Percentiles rank a stretch among this genome's conserved stretches.
Evolutionary conservation across 163 green algal genomes (phyloP).

Genomic region (Prototheca stagnorum): DNA sequence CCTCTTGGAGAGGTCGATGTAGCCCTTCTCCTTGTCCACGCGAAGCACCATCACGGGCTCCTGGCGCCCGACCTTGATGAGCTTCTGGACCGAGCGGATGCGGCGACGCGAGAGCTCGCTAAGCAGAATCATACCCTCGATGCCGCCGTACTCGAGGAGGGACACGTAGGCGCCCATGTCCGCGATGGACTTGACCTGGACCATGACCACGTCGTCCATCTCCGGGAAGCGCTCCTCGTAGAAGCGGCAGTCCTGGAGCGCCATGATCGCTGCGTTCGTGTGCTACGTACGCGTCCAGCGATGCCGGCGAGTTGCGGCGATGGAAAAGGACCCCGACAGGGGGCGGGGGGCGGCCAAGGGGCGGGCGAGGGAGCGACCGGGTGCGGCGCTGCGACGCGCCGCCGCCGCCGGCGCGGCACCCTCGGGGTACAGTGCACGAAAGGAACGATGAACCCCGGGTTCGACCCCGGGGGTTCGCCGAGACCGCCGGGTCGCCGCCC

Average conservation of each 20-base stretch:
- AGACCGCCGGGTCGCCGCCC: no score
- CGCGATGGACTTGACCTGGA: conserved; percentile 94
- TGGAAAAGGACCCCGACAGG: no score
- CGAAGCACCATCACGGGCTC: conserved; percentile 98
- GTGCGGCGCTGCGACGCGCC: no score
- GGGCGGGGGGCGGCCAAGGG: no score
- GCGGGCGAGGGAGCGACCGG: no score
- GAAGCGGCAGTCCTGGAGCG: conserved; percentile 19
- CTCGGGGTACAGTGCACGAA: no score
- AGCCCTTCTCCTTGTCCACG: conserved; percentile 99
- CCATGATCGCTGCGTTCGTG: conserved; percentile 1
- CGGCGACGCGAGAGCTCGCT: conserved; percentile 90
- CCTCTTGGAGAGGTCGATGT: conserved; percentile 97
- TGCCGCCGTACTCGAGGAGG: conserved; percentile 95
- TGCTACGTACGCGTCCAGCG: neutral
- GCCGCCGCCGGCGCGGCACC: no score
- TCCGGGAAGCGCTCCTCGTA: conserved; percentile 52
- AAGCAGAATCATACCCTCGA: conserved; percentile 98
- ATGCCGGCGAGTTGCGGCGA: no score
- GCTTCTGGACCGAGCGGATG: conserved; percentile 96
- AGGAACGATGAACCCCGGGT: no score
- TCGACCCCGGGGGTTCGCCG: no score
- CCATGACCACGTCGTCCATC: conserved; percentile 97
- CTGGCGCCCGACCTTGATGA: conserved; percentile 95
- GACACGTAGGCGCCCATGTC: conserved; percentile 98